phyloP scores from a whole-genome alignment of 1,284 basidiomycete species.

The Rhodotorula sp. region DNA sequence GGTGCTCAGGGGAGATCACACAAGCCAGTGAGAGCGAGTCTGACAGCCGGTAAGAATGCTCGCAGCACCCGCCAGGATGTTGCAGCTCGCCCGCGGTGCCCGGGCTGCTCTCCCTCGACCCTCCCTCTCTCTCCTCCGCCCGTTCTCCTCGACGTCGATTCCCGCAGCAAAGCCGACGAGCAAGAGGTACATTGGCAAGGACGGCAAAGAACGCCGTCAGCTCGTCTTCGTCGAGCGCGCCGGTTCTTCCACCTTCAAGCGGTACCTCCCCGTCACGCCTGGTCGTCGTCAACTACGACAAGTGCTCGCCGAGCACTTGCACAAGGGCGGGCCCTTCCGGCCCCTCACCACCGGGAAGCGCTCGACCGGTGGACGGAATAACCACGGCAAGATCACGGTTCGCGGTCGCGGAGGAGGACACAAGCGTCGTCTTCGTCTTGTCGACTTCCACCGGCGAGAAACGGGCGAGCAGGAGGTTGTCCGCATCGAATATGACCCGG shows the following conservation, averaged over 20 bases:
- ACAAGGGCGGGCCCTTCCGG: constrained; percentile 77
- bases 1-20: no score
- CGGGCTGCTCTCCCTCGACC: constrained; percentile 1
- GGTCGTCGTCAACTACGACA: constrained; percentile 82
- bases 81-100: constrained; percentile 9
- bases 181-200: constrained; percentile 1
- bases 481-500: constrained; percentile 95
- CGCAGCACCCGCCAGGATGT: background rate
- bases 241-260: constrained; percentile 62
- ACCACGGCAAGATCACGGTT: constrained; percentile 81
- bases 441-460: constrained; percentile 80
- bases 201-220: constrained; percentile 22
- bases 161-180: constrained; percentile 20
- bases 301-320: constrained; percentile 77
- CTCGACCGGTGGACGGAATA: constrained; percentile 81
- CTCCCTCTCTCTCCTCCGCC: constrained; percentile 9
- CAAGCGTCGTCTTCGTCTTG: constrained; percentile 74
- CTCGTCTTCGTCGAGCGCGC: constrained; percentile 36
- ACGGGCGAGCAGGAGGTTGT: constrained; percentile 82
- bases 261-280: constrained; percentile 83
- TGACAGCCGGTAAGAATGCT: background rate
- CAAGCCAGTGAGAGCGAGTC: background rate
- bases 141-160: constrained; percentile 17
- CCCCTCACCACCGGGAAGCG: constrained; percentile 78
- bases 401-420: constrained; percentile 89